A percentile compares a stretch with the other conserved stretches of the same genome.
Evolutionary conservation across 371 early-diverging fungal genomes (phyloP).

Genomic region (Amoeboaphelidium protococcarum): DNA sequence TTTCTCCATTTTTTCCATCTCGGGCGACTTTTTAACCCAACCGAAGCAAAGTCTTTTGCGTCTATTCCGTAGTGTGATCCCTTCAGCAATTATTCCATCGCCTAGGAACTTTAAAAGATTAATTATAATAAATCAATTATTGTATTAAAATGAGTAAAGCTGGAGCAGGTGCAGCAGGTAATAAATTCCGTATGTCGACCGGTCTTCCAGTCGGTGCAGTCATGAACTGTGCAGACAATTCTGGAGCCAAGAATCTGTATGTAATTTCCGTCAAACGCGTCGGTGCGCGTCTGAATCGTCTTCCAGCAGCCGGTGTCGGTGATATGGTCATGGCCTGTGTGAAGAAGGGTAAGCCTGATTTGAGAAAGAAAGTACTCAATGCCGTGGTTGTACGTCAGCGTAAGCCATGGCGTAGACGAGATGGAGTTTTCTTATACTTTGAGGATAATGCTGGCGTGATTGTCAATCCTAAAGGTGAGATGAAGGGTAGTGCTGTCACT

Average conservation of each 20-base stretch:
- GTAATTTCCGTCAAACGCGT: conserved; percentile 94
- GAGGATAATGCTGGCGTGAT: conserved; percentile 96
- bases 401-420: conserved; percentile 97
- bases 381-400: conserved; percentile 99
- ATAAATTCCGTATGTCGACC: conserved; percentile 95
- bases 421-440: conserved; percentile 96
- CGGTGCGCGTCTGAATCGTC: conserved; percentile 90
- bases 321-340: conserved; percentile 99
- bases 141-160: neutral
- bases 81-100: no score
- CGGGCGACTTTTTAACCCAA: no score
- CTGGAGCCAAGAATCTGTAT: conserved; percentile 99
- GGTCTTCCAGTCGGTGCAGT: conserved; percentile 98
- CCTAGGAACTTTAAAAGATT: no score
- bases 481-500: conserved; percentile 99
- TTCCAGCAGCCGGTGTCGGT: conserved; percentile 97
- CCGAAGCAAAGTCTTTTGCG: no score
- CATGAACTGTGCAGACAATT: conserved; percentile 99
- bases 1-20: no score
- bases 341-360: conserved; percentile 99
- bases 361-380: conserved; percentile 99
- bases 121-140: neutral
- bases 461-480: conserved; percentile 98
- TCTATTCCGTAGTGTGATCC: no score
- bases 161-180: conserved; percentile 20